phyloP scores from a whole-genome alignment of 192 early-diverging fungal species.

The Entomortierella parvispora region DNA sequence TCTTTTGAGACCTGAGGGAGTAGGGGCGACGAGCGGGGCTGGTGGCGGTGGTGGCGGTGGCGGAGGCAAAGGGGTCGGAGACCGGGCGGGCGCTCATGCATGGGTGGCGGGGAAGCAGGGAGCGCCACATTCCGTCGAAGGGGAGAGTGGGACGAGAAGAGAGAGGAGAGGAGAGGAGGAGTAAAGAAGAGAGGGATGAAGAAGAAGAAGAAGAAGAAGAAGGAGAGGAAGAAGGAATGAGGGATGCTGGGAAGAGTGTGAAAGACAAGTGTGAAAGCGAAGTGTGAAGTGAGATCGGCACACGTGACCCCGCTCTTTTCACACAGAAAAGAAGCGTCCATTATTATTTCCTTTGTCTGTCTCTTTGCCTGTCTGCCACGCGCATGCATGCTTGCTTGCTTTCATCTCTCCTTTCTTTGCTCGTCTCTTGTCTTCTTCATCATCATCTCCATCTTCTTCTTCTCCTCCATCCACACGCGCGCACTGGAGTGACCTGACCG shows the following conservation, averaged over 20 bases:
- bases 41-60: neutral
- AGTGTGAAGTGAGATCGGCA: neutral
- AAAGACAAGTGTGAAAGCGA: neutral
- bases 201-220: conserved; percentile 6
- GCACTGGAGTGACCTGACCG: too few species aligned
- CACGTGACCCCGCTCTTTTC: too few species aligned
- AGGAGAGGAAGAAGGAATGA: neutral
- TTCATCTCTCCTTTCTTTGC: too few species aligned
- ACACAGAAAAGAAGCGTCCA: too few species aligned
- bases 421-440: too few species aligned
- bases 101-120: conserved; percentile 16
- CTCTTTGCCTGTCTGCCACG: too few species aligned
- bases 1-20: conserved; percentile 32
- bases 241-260: neutral
- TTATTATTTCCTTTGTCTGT: too few species aligned
- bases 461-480: too few species aligned
- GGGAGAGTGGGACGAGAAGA: neutral
- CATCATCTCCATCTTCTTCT: too few species aligned
- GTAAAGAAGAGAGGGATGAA: neutral
- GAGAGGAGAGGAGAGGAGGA: neutral
- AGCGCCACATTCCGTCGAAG: conserved; percentile 27
- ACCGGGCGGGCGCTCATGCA: neutral
- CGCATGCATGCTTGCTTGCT: too few species aligned
- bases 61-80: neutral
- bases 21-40: conserved; percentile 11